Evolutionary conservation across 1,284 basidiomycete species (phyloP), one percentile per base, ranked within the genome.

Genomic region (Filobasidium uniguttulatum): DNA sequence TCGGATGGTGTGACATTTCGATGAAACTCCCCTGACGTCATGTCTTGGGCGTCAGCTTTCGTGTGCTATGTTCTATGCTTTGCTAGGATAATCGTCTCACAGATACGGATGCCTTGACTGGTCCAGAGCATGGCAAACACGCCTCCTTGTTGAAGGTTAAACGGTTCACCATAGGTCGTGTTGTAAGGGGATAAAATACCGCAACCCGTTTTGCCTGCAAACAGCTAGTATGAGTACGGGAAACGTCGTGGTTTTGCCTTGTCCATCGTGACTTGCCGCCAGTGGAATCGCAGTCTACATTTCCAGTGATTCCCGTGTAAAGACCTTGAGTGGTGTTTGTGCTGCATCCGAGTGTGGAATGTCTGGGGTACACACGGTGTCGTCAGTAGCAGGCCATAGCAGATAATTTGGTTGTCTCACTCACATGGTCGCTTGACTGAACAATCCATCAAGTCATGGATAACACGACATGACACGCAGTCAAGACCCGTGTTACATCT

Each of bases 91-190:
- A 10, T 22, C 15, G 29, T 67, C 64, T 58, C 53, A 71, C 85
- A 93, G 43, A 89, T 74, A 46, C 72, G 75, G 64, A 93, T 80
- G 5, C 83, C 85, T 5, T 66, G 61, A 26, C 61, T 60, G 57
- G 82, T 76, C 80, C 83, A 83, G 30, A 79, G 65, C 66, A 83
- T 80, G 1, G 78, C 85, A 58, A 73, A 86, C 19, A 88, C 82
- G 15, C 85, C 86, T 9, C 87, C 87, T 1, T 72, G 71, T 12
- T 60, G 62, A 14, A 56, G 59, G 67, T 88, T 87, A 72, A 88
- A 86, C 3, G 72, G 73, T 47, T 75, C 68, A 1, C 86, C 86
- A 56, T 79, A 91, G 6, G 78, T 77, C 10, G 64, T 64, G 12
- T 68, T 56, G 33, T 75, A 73, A 19, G 68, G 61, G 52, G 82